Conservation (phyloP, 345 rosid genomes). For the Linum lewisii region DNA sequence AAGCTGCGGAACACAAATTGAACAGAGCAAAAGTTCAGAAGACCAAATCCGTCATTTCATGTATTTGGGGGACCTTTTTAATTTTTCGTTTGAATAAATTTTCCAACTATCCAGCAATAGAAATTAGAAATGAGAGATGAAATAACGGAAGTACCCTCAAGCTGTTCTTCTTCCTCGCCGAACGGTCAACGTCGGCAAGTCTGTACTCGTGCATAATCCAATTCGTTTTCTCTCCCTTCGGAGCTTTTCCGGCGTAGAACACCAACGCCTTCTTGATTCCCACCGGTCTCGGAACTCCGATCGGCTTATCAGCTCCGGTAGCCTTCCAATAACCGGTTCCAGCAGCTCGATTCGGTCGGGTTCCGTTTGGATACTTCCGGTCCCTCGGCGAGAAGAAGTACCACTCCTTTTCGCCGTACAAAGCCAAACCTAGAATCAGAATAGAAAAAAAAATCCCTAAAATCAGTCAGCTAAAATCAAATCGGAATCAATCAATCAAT, state of each 20-base stretch:
- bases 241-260: constrained; percentile 84
- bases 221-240: constrained; percentile 78
- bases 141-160: constrained; percentile 46
- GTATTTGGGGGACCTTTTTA: neutral
- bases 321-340: constrained; percentile 97
- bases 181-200: constrained; percentile 80
- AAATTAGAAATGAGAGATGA: neutral
- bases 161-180: constrained; percentile 75
- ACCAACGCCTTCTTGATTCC: constrained; percentile 93
- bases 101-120: neutral
- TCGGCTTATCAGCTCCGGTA: constrained; percentile 96
- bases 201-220: constrained; percentile 99
- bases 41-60: constrained; percentile 15
- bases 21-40: neutral
- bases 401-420: constrained; percentile 95
- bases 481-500: too few relatives aligned
- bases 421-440: constrained; percentile 41
- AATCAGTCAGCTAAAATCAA: neutral
- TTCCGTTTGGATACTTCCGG: constrained; percentile 87
- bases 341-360: constrained; percentile 88
- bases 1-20: constrained; percentile 33
- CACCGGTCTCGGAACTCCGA: constrained; percentile 59
- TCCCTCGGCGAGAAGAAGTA: constrained; percentile 87
- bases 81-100: constrained; percentile 3
- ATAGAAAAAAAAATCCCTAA: neutral